These are phyloP conservation scores for Debaryomyces sp. DNA, from an alignment of 1,139 yeast genomes.

Conservation along the genomic window DNA sequence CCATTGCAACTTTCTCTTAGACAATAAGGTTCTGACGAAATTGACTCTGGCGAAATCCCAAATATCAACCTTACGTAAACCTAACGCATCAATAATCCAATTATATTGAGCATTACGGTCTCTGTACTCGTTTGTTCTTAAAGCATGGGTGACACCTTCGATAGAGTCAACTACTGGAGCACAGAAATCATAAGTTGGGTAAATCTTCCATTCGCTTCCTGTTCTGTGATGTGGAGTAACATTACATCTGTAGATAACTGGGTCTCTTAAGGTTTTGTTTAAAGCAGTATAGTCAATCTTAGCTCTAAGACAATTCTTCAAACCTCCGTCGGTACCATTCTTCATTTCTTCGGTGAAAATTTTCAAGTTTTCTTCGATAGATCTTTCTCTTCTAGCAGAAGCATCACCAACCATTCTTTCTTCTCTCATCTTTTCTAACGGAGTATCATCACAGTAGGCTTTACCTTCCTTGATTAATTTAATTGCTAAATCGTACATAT, in stretches of 20 bases:
- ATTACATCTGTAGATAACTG: conserved; percentile 91
- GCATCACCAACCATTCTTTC: conserved; percentile 93
- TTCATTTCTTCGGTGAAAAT: conserved; percentile 83
- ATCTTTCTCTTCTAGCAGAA: conserved; percentile 79
- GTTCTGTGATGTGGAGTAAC: conserved; percentile 93
- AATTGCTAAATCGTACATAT: conserved; percentile 78
- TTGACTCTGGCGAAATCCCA: conserved; percentile 96
- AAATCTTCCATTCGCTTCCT: conserved; percentile 83
- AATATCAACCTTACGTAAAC: conserved; percentile 81
- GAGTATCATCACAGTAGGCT: conserved; percentile 93
- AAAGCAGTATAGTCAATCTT: conserved; percentile 83
- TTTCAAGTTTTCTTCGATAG: conserved; percentile 82
- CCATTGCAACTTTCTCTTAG: conserved; percentile 95
- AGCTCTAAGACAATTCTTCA: conserved; percentile 84
- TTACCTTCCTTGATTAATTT: conserved; percentile 85
- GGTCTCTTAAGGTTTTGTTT: conserved; percentile 90
- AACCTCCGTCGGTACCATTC: conserved; percentile 82
- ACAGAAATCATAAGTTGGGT: conserved; percentile 95
- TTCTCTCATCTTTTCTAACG: conserved; percentile 86
- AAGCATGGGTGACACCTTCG: conserved; percentile 93
- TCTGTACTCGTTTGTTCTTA: conserved; percentile 92
- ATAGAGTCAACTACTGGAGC: conserved; percentile 87
- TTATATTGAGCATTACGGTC: conserved; percentile 94
- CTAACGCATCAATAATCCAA: conserved; percentile 80
- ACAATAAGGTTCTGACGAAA: conserved; percentile 83